Conservation (phyloP, 139 green algal species). For the Spirogloea muscicola region DNA sequence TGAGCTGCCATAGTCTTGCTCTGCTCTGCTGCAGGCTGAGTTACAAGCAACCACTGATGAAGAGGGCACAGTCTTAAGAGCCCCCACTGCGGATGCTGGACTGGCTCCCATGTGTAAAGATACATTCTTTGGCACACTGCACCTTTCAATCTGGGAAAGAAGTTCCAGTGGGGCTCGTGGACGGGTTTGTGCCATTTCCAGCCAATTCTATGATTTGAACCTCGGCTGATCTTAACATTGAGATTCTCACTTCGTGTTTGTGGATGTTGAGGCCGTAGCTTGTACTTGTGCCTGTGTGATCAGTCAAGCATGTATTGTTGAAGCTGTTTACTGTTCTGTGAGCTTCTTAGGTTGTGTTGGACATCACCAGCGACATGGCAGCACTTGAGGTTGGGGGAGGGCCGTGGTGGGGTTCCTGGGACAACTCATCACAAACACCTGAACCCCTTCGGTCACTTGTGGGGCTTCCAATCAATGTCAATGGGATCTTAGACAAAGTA, state of each 20-base stretch:
- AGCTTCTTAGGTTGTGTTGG: constrained; percentile 15
- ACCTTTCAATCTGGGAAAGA: constrained; percentile 63
- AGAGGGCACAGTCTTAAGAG: constrained; percentile 59
- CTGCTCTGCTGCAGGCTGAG: constrained; percentile 30
- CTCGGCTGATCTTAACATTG: not conserved
- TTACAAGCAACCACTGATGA: constrained; percentile 64
- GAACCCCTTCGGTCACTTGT: constrained; percentile 11
- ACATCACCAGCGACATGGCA: constrained; percentile 14
- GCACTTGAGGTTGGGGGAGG: constrained; percentile 80
- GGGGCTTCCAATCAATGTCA: constrained; percentile 25
- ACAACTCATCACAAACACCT: constrained; percentile 8
- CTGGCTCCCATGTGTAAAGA: constrained; percentile 81
- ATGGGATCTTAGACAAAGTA: constrained; percentile 3
- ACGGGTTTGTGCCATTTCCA: not conserved
- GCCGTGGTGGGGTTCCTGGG: constrained; percentile 82
- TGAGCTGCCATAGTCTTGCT: not conserved
- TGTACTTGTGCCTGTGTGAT: not conserved
- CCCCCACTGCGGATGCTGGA: constrained; percentile 74
- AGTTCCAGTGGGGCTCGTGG: not conserved
- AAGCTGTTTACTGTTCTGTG: not conserved
- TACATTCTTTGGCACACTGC: constrained; percentile 76
- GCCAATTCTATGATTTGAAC: not conserved
- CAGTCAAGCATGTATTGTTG: constrained; percentile 12
- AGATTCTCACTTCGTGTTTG: not conserved
- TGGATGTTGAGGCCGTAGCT: not conserved